A percentile compares a stretch with the other conserved stretches of the same genome.
Evolutionary conservation across 129 eudicot species (phyloP).

Genomic region (Saposhnikovia divaricata): DNA sequence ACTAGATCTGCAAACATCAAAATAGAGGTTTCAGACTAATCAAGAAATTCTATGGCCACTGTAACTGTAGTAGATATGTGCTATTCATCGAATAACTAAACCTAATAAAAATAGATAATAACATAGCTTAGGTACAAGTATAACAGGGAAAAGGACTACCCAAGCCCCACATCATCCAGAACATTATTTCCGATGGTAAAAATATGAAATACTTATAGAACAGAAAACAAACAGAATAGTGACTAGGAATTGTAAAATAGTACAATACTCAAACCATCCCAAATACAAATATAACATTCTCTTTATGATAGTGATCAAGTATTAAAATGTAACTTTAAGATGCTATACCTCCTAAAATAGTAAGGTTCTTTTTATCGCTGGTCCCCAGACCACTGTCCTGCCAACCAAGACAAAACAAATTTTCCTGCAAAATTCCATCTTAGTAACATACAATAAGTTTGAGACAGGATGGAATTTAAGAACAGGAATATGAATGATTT

Average conservation of each 20-base stretch:
- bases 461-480: not conserved
- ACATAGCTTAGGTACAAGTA: not conserved
- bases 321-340: not conserved
- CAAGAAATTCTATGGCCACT: not conserved
- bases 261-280: not conserved
- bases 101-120: not conserved
- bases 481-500: not conserved
- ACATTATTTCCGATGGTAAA: not conserved
- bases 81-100: not conserved
- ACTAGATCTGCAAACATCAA: slow-evolving; percentile 59
- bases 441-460: not conserved
- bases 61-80: not conserved
- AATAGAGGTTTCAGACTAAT: slow-evolving; percentile 5
- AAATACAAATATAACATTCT: not conserved
- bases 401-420: slow-evolving; percentile 83
- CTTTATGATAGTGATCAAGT: not conserved
- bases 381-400: slow-evolving; percentile 75
- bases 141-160: not conserved
- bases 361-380: slow-evolving; percentile 47
- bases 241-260: not conserved
- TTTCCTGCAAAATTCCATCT: slow-evolving; percentile 47
- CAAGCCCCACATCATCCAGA: not conserved
- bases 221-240: not conserved
- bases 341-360: slow-evolving; percentile 71
- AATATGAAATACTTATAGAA: not conserved